Base-by-base conservation (phyloP, 768 basidiomycete genomes). In the Psilocybe sp. region DNA sequence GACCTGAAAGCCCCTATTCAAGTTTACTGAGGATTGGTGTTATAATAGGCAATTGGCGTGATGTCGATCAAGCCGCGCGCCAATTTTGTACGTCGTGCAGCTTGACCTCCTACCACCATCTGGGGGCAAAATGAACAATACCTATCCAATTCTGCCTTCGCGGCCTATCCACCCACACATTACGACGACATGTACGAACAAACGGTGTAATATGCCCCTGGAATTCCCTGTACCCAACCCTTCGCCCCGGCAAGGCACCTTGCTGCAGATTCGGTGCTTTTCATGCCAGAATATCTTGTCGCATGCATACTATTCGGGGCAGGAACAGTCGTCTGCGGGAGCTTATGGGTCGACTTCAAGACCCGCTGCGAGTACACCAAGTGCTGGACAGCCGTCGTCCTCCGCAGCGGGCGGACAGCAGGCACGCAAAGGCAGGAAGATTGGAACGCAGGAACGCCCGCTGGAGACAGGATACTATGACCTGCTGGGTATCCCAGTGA, bases 401-500 rank as follows among this genome's bases (percentile, higher is more conserved):
- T 34, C 38, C 28, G 46, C 48, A 35, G 51, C 56, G 39, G 47
- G 59, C 18, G 49, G 59, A 33, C 60, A 62, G 46, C 62, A 54
- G 61, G 59, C 53, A 47, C 60, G 78, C 43, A 85, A 78, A 63
- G 79, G 82, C 9, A 72, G 92, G 52, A 91, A 89, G 75, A 91
- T 92, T 54, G 92, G 92, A 1, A 90, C 92, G 14, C 90, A 94
- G 64, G 90, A 92, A 53, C 77, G 82, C 47, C 93, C 92, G 5
- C 71, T 96, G 34, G 92, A 96, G 62, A 93, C 88, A 0, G 85
- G 78, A n/a, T 95, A 94, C 68, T 96, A 95, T 60, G 92, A 96
- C 62, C 76, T 89, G 16, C 74, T 95, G 5, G 89, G 88, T 6
- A 78, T 95, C 1, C 67, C 86, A 0, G 75, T 88, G 14, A 79